These are phyloP conservation scores for Mariannaea elegans DNA, from an alignment of 2,329 filamentous ascomycete genomes.

Conservation along the genomic window DNA sequence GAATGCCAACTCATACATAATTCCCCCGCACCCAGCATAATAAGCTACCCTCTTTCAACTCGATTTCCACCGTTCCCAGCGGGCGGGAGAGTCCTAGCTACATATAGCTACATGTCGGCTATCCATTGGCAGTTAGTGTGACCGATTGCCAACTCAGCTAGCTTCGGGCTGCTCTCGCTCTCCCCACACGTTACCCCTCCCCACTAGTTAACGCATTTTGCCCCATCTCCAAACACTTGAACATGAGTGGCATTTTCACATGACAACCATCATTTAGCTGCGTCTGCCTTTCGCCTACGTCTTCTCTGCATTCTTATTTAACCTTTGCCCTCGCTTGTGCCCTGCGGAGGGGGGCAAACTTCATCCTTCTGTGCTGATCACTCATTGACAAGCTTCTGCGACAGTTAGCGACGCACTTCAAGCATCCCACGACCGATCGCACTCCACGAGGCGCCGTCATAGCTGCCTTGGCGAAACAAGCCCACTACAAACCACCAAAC, in stretches of 20 bases:
- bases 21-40: not conserved
- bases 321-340: slow-evolving; percentile 4
- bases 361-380: slow-evolving; percentile 1
- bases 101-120: not conserved
- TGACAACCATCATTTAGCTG: not conserved
- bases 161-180: not conserved
- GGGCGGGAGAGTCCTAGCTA: not conserved
- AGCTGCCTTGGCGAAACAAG: slow-evolving; percentile 16
- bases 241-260: not conserved
- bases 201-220: not conserved
- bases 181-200: not conserved
- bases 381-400: slow-evolving; percentile 7
- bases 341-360: not conserved
- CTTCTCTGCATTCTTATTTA: not conserved
- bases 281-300: not conserved
- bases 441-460: slow-evolving; percentile 2
- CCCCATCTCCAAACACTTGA: not conserved
- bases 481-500: not conserved
- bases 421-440: not conserved
- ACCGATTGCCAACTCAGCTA: not conserved
- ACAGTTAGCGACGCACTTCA: not conserved
- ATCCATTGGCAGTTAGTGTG: not conserved
- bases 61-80: not conserved
- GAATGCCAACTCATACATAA: not conserved
- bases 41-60: not conserved